These are phyloP conservation scores for Trichothecium roseum DNA, from an alignment of 2,329 filamentous ascomycete genomes.

Conservation along the genomic window DNA sequence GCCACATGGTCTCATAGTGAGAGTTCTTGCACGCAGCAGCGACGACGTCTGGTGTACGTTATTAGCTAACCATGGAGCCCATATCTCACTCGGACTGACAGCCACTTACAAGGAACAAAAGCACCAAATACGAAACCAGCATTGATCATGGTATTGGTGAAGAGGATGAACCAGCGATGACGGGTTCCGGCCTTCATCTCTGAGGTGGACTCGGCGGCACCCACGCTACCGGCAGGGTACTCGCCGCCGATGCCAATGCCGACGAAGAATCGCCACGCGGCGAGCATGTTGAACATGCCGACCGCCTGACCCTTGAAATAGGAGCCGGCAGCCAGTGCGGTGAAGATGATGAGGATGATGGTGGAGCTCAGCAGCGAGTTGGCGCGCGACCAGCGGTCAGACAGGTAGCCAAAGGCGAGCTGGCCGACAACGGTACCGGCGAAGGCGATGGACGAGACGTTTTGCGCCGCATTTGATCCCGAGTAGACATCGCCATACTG, in stretches of 20 bases:
- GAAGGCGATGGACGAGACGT: conserved; percentile 76
- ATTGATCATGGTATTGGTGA: conserved; percentile 83
- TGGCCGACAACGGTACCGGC: conserved; percentile 78
- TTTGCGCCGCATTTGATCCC: conserved; percentile 57
- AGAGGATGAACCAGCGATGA: conserved; percentile 87
- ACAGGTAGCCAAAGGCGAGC: conserved; percentile 68
- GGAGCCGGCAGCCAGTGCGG: conserved; percentile 64
- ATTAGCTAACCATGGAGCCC: too few relatives aligned
- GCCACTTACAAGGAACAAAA: conserved; percentile 51
- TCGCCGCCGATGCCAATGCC: conserved; percentile 74
- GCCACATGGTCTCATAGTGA: conserved; percentile 69
- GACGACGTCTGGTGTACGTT: conserved; percentile 41
- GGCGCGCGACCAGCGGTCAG: conserved; percentile 76
- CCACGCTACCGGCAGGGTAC: conserved; percentile 76
- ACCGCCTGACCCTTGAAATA: conserved; percentile 60
- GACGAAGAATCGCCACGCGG: conserved; percentile 76
- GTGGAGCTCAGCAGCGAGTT: conserved; percentile 75
- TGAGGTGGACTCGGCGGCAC: conserved; percentile 72
- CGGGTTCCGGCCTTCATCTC: conserved; percentile 71
- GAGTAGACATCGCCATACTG: conserved; percentile 64
- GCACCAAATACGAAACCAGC: conserved; percentile 72
- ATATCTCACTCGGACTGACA: too few relatives aligned
- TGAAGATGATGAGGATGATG: conserved; percentile 75
- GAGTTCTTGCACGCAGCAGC: conserved; percentile 45
- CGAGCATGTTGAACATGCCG: conserved; percentile 66